Evolutionary conservation across 305 asterid species (phyloP).

Genomic region (Fraxinus albicans): DNA sequence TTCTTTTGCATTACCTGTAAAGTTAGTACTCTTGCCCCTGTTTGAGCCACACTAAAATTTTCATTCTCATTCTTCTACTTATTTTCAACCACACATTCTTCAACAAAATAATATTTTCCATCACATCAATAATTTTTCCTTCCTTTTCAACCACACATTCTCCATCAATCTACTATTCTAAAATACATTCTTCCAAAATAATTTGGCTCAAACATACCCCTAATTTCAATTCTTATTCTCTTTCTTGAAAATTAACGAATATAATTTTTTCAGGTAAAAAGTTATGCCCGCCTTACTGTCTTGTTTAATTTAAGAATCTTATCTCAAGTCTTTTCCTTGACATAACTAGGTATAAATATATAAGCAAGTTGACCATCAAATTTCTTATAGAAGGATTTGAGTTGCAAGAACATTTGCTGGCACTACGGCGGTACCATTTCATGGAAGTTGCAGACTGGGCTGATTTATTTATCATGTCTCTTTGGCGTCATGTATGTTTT

Average conservation of each 20-base stretch:
- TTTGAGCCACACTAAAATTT: too few species aligned
- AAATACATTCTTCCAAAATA: too few species aligned
- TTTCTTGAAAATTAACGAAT: background rate
- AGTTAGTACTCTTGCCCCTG: background rate
- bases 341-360: constrained; percentile 65
- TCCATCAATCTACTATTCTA: too few species aligned
- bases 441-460: constrained; percentile 99
- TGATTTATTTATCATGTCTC: constrained; percentile 85
- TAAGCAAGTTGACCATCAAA: constrained; percentile 88
- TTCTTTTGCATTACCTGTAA: background rate
- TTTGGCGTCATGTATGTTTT: constrained; percentile 67
- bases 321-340: constrained; percentile 47
- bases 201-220: too few species aligned
- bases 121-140: too few species aligned
- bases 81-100: too few species aligned
- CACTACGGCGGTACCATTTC: constrained; percentile 84
- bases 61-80: too few species aligned
- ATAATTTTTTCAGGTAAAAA: background rate
- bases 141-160: too few species aligned
- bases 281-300: background rate
- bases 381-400: constrained; percentile 84
- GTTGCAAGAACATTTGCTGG: constrained; percentile 85
- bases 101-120: too few species aligned
- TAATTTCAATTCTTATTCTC: background rate
- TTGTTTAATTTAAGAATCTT: constrained; percentile 4